Evolutionary conservation across 331 rosid species (phyloP), one percentile per base, ranked within the genome.

Genomic region (Quercus tomentella): DNA sequence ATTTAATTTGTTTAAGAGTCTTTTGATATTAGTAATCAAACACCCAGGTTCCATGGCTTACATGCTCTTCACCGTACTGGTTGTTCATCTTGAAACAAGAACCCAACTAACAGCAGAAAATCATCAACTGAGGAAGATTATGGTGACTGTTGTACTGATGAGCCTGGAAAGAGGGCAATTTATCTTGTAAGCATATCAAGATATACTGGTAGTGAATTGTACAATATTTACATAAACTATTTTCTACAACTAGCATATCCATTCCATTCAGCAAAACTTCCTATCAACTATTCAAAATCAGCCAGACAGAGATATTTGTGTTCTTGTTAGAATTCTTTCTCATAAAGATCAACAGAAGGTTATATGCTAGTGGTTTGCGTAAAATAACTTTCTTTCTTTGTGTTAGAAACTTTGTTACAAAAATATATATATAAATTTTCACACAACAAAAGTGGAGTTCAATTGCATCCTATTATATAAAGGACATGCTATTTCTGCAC

Each of bases 21-120:
- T 70, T 76, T 73, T 54, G 74, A 76, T 51, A 54, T 26, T 60
- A 61, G 85, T 22, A 70, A 68, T 45, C 45, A 80, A 81, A 52
- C 79, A 82, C 70, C 74, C 73, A 74, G 63, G 71, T 77, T 75
- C 56, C 26, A 75, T 61, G 78, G 79, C 97, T 93, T 79, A 89
- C 99, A 60, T 84, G 88, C 67, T 91, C 90, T 66, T 83, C 92
- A 49, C 83, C 60, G 8, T 68, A 82, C 56, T 90, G 79, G 81
- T 81, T 87, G 89, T 80, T 91, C 99, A 95, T 93, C 85, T 80
- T 91, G 90, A 79, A 83, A 76, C 75, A 70, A 22, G 78, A 76
- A 73, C 41, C 83, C 45, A 54, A 58, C 84, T 76, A 88, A 41
- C 73, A 76, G 78, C 70, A 70, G 58, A 81, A 79, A 82, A 76